Conservation (phyloP, 106 monocot genomes). For the Hemerocallis citrina region DNA sequence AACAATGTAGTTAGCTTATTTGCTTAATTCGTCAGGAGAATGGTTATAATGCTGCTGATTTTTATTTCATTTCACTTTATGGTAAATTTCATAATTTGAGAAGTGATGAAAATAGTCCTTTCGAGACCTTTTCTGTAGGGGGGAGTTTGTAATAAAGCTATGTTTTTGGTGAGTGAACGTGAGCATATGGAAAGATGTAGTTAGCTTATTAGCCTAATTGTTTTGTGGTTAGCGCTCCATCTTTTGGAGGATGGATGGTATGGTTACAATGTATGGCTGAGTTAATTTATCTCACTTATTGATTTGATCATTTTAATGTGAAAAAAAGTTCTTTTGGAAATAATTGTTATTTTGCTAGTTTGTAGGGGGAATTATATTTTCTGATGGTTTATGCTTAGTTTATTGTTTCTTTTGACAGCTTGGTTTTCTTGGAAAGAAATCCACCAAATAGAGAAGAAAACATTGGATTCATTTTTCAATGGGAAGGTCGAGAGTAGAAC, state of each 20-base stretch:
- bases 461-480: conserved; percentile 70
- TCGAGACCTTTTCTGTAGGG: not conserved
- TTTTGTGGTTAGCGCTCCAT: not conserved
- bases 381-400: not conserved
- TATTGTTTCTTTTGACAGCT: conserved; percentile 24
- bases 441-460: conserved; percentile 68
- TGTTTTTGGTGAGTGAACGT: not conserved
- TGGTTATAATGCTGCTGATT: no score
- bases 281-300: not conserved
- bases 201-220: no score
- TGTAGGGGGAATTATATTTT: not conserved
- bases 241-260: not conserved
- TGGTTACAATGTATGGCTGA: not conserved
- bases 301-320: not conserved
- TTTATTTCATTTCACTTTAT: not conserved
- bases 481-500: conserved; percentile 77
- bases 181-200: no score
- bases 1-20: not conserved
- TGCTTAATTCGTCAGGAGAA: no score
- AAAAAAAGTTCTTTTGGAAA: not conserved
- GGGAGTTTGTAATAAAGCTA: not conserved
- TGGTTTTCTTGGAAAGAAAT: conserved; percentile 96
- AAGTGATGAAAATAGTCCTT: not conserved
- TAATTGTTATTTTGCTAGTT: not conserved
- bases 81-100: not conserved